These are phyloP conservation scores for Gilbertella persicaria DNA, from an alignment of 371 early-diverging fungal species.

Conservation along the genomic window DNA sequence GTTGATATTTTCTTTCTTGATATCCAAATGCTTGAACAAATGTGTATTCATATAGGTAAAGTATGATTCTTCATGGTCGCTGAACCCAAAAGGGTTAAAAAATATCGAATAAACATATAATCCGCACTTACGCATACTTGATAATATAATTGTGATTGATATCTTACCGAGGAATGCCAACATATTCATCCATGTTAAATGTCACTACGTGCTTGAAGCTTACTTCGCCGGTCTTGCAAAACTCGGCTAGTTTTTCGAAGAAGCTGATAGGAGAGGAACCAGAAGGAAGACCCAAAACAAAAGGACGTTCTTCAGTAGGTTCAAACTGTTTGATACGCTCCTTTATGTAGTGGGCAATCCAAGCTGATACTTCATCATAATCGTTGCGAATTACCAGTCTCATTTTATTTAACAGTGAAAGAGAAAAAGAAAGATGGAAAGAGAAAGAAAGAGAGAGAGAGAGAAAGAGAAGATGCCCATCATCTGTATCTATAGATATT, in stretches of 20 bases:
- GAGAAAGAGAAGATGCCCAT: too few species aligned
- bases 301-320: constrained; percentile 75
- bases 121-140: too few species aligned
- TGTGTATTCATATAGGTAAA: constrained; percentile 88
- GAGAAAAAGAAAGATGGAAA: too few species aligned
- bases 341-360: constrained; percentile 78
- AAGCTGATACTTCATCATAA: constrained; percentile 64
- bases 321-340: constrained; percentile 79
- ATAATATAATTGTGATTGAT: not conserved
- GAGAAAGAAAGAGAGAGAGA: too few species aligned
- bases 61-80: constrained; percentile 83
- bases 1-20: constrained; percentile 76
- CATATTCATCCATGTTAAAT: constrained; percentile 81
- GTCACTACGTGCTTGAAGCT: constrained; percentile 68
- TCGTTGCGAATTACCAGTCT: constrained; percentile 73
- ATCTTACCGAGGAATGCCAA: constrained; percentile 43
- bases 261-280: constrained; percentile 83
- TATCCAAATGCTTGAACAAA: constrained; percentile 83
- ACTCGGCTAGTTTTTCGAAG: constrained; percentile 66
- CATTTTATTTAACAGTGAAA: too few species aligned
- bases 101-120: too few species aligned
- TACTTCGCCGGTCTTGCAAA: constrained; percentile 58
- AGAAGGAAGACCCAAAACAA: constrained; percentile 86
- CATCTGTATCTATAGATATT: too few species aligned
- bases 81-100: constrained; percentile 8